phyloP scores from a whole-genome alignment of 768 basidiomycete species.

The Imleria badia region DNA sequence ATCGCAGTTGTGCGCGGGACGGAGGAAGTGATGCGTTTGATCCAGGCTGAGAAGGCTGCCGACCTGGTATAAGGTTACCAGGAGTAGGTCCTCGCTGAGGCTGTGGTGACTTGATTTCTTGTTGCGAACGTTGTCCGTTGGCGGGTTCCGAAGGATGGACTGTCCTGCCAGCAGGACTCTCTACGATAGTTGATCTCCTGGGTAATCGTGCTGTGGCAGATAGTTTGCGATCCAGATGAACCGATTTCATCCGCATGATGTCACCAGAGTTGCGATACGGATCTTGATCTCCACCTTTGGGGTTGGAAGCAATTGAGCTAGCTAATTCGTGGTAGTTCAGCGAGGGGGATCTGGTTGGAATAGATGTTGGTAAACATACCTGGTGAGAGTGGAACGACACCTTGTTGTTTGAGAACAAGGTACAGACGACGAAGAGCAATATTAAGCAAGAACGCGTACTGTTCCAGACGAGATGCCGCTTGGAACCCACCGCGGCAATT shows the following conservation, averaged over 20 bases:
- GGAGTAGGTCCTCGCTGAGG: conserved; percentile 39
- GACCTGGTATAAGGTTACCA: conserved; percentile 36
- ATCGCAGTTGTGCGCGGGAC: conserved; percentile 40
- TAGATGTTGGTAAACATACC: conserved; percentile 42
- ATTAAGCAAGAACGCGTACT: conserved; percentile 95
- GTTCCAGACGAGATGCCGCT: conserved; percentile 90
- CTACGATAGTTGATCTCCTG: conserved; percentile 92
- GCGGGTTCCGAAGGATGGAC: conserved; percentile 70
- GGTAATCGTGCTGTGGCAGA: conserved; percentile 91
- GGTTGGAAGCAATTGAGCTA: conserved; percentile 33
- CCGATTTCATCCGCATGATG: conserved; percentile 93
- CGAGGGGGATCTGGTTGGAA: conserved; percentile 3
- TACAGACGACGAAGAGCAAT: conserved; percentile 92
- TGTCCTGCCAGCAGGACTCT: conserved; percentile 87
- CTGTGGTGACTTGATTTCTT: conserved; percentile 39
- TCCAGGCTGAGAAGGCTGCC: conserved; percentile 35
- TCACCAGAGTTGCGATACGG: conserved; percentile 86
- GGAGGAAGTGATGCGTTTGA: conserved; percentile 33
- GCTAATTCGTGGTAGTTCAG: conserved; percentile 20
- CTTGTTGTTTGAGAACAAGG: conserved; percentile 81
- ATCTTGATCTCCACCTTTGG: conserved; percentile 51
- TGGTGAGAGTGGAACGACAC: conserved; percentile 82
- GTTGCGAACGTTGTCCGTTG: conserved; percentile 47
- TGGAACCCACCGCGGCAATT: conserved; percentile 79
- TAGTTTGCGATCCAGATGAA: conserved; percentile 92